Evolutionary conservation across 23 red algal genomes (phyloP).

Genomic region (Cyanidiococcus yangmingshanensis): DNA sequence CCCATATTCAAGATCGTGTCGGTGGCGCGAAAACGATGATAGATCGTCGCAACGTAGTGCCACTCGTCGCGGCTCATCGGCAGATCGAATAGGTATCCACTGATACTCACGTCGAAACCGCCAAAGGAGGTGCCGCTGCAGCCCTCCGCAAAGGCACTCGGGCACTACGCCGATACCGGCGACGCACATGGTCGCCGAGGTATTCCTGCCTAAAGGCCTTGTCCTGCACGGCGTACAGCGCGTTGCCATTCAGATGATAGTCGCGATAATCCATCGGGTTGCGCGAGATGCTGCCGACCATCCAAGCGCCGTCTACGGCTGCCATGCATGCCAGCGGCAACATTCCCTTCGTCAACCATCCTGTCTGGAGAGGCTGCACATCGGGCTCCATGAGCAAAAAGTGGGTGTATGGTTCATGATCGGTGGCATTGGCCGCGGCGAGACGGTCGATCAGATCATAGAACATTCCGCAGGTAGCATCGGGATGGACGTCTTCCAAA

Average conservation of each 20-base stretch:
- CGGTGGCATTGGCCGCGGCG: background rate
- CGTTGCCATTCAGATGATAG: conserved; percentile 33
- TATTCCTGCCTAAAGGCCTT: conserved; percentile 9
- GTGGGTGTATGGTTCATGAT: conserved; percentile 4
- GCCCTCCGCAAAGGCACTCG: background rate
- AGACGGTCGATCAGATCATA: conserved; percentile 17
- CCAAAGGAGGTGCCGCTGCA: conserved; percentile 24
- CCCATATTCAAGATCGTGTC: conserved; percentile 8
- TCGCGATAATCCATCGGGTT: conserved; percentile 22
- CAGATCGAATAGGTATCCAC: conserved; percentile 14
- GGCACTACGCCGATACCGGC: conserved; percentile 2
- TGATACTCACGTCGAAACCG: conserved; percentile 24
- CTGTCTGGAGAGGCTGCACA: conserved; percentile 19
- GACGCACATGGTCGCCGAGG: background rate
- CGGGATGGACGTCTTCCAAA: background rate
- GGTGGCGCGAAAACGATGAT: conserved; percentile 19
- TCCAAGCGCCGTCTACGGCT: background rate
- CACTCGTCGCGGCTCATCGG: conserved; percentile 20
- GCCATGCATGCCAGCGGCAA: background rate
- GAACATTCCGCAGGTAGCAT: conserved; percentile 14
- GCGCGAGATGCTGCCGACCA: conserved; percentile 5
- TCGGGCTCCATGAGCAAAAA: conserved; percentile 26
- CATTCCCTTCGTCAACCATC: conserved; percentile 9
- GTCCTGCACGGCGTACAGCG: conserved; percentile 19
- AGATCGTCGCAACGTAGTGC: conserved; percentile 7